Percentiles rank a stretch among this genome's conserved stretches.
Conservation (phyloP, 352 stramenopile genomes). For the Pythium insidiosum region DNA sequence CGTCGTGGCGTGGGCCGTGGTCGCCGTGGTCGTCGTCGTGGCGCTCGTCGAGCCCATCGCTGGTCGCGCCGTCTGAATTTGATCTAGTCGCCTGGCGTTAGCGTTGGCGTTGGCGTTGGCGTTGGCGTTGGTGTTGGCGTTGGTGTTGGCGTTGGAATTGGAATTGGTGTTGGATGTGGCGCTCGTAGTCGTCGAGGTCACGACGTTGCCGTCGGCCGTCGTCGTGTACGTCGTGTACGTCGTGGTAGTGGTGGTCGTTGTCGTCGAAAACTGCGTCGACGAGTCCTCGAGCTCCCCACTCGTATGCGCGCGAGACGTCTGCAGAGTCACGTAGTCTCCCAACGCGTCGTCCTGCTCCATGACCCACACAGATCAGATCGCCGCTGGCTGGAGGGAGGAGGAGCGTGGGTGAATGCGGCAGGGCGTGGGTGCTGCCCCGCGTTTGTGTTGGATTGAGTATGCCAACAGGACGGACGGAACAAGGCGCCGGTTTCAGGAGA, state of each 20-base stretch:
- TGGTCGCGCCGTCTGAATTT: conserved; percentile 1
- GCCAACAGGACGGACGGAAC: too few species aligned
- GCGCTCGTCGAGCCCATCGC: neutral
- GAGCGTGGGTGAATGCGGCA: neutral
- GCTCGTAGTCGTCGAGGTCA: too few species aligned
- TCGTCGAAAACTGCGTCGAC: too few species aligned
- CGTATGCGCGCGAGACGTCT: conserved; percentile 19
- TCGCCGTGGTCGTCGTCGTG: conserved; percentile 2
- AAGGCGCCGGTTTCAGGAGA: too few species aligned
- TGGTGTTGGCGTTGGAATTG: too few species aligned
- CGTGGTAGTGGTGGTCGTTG: neutral
- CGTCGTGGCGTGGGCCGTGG: conserved; percentile 1
- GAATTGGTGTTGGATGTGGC: too few species aligned
- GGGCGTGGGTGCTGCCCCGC: too few species aligned
- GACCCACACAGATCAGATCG: neutral
- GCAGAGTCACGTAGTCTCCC: conserved; percentile 18
- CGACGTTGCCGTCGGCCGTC: too few species aligned
- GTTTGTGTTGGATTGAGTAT: too few species aligned
- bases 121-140: too few species aligned
- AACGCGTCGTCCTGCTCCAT: conserved; percentile 14
- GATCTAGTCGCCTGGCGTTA: conserved; percentile 6
- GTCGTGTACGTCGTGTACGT: neutral
- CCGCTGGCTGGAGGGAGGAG: neutral
- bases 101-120: neutral
- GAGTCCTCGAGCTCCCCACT: neutral